Evolutionary conservation across 2,329 filamentous ascomycete species (phyloP).

Genomic region (Chaetothyriales sp.): DNA sequence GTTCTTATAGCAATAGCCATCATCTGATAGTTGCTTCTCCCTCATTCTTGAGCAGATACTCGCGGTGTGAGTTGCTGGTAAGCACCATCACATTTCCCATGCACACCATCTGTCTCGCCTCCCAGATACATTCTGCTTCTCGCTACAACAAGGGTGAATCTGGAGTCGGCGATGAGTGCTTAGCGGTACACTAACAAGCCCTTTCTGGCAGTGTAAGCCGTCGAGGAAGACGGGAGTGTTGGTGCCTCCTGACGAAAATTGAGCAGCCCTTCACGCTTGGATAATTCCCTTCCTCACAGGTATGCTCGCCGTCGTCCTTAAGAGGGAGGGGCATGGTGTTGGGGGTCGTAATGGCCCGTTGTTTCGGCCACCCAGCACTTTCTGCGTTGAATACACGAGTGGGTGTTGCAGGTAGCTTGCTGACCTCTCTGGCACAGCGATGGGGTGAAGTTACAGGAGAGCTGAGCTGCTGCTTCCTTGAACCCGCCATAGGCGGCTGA

Average conservation of each 20-base stretch:
- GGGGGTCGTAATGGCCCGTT: neutral
- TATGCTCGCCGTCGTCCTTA: neutral
- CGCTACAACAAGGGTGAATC: neutral
- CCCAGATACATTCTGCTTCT: neutral
- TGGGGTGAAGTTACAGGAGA: neutral
- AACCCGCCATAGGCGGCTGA: neutral
- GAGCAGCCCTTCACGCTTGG: constrained; percentile 4
- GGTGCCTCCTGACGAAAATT: constrained; percentile 11
- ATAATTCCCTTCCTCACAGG: neutral
- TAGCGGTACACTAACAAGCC: neutral
- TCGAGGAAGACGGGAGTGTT: constrained; percentile 1
- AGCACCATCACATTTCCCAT: neutral
- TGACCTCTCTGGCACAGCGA: neutral
- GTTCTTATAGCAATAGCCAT: neutral
- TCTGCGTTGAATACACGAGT: neutral
- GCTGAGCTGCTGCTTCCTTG: neutral
- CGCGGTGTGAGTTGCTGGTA: neutral
- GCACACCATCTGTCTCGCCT: neutral
- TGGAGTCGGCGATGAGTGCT: neutral
- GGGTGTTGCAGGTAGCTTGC: neutral
- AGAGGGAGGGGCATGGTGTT: neutral
- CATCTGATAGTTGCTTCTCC: neutral
- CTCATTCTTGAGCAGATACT: neutral
- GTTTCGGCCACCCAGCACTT: neutral
- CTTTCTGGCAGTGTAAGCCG: neutral